Base-by-base conservation (phyloP, 2,329 filamentous ascomycete genomes). In the Sphaceloma murrayae region DNA sequence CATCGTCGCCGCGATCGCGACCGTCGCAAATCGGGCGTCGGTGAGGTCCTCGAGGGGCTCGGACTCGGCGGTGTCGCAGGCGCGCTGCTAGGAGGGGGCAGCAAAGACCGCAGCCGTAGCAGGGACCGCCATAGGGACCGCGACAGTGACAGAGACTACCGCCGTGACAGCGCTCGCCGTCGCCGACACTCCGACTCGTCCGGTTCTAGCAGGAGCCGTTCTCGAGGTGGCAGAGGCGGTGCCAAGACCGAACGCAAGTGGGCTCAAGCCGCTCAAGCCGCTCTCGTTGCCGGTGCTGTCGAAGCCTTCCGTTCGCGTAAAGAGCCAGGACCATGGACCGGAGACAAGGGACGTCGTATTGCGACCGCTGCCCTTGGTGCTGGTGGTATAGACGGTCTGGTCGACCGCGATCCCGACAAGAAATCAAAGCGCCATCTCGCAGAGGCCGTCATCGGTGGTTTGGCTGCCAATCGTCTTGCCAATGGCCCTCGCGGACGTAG, bases 301-400 rank as follows among this genome's bases (percentile, higher is more conserved):
- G 88, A 95, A 63, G 89, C 89, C 31, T 94, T 94, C 72, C 82
- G 85, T 49, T 80, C 87, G 46, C 80, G 88, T 60, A 94, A 89
- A 56, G 83, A 91, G 50, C 83, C 86, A 2, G 89, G 89, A 45
- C 77, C 81, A 32, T 95, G 88, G 87, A 82, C 80, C 51, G 89
- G 88, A 27, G 82, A 85, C 51, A 95, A 95, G 66, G 85, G 87
- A 52, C 91, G 87, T 68, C 85, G 89, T 43, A 77, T 96, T 48
- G 74, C 94, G 38, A 95, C 89, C 16, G 88, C 87, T 36, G 89
- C 89, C 26, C 63, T 80, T 19, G 82, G 85, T 64, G 87, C 89
- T 48, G 89, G 85, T 53, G 84, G 86, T 47, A 82, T 94, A 49
- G 86, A 95, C 61, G 80, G 80, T 17, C 74, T 87, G 31, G 69